phyloP scores from a whole-genome alignment of 768 basidiomycete species.

The Hygrocybe punicea region DNA sequence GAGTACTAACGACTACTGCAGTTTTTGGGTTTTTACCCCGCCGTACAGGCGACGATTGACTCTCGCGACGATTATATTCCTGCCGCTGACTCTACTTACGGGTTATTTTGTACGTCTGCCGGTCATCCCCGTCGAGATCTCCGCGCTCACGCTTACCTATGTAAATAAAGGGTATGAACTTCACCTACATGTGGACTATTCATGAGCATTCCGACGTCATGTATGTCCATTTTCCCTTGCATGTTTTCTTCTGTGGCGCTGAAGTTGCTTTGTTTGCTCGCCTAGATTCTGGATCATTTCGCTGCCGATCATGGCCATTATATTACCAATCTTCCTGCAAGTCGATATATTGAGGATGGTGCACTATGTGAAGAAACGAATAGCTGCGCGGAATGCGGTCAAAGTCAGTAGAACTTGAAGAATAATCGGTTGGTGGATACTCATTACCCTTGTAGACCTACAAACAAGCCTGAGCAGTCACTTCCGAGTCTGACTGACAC shows the following conservation, averaged over 20 bases:
- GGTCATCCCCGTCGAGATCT: neutral
- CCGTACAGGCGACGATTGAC: slow-evolving; percentile 57
- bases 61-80: slow-evolving; percentile 64
- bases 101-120: slow-evolving; percentile 55
- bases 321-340: slow-evolving; percentile 56
- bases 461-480: slow-evolving; percentile 1
- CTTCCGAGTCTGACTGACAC: too few relatives aligned
- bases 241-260: neutral
- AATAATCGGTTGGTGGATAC: neutral
- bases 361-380: slow-evolving; percentile 49
- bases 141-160: neutral
- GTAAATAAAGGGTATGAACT: slow-evolving; percentile 65
- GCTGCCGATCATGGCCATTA: slow-evolving; percentile 54
- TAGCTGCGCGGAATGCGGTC: slow-evolving; percentile 31
- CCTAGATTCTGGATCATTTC: slow-evolving; percentile 69
- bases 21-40: neutral
- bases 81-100: slow-evolving; percentile 66
- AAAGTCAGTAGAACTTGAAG: slow-evolving; percentile 31
- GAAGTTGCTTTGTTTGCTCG: slow-evolving; percentile 1
- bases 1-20: slow-evolving; percentile 12
- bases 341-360: slow-evolving; percentile 47
- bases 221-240: slow-evolving; percentile 32
- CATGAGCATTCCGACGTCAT: slow-evolving; percentile 42
- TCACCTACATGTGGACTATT: slow-evolving; percentile 50
- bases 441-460: neutral